phyloP scores from a whole-genome alignment of 192 early-diverging fungal genomes.

The Backusella luteola region DNA sequence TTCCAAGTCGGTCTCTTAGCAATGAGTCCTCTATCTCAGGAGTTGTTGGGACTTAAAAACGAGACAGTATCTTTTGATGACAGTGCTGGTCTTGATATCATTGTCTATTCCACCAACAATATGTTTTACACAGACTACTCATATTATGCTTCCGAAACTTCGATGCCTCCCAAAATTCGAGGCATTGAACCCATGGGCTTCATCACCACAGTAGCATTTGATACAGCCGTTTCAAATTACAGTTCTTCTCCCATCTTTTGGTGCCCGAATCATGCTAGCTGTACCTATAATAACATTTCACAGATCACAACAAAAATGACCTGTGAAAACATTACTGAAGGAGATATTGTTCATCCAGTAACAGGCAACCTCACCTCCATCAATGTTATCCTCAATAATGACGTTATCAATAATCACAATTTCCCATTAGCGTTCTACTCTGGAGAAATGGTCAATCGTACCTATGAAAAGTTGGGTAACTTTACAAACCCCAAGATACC shows the following conservation, averaged over 20 bases:
- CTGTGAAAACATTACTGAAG: not conserved
- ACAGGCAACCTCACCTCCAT: not conserved
- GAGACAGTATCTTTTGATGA: not conserved
- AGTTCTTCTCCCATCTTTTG: not conserved
- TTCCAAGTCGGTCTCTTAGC: slow-evolving; percentile 6
- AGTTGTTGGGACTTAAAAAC: not conserved
- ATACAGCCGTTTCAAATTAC: not conserved
- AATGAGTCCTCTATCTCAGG: slow-evolving; percentile 4
- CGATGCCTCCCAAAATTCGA: not conserved
- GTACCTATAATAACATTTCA: not conserved
- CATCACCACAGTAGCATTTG: not conserved
- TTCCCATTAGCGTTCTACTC: not conserved
- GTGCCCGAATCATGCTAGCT: not conserved
- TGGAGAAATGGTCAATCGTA: not conserved
- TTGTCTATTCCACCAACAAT: not conserved
- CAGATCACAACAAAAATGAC: not conserved
- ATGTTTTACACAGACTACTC: not conserved
- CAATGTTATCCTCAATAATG: not conserved
- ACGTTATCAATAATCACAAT: not conserved
- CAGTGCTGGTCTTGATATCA: not conserved
- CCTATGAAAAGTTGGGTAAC: not conserved
- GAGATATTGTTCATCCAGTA: not conserved
- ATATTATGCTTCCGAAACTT: not conserved
- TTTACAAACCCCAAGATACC: not conserved
- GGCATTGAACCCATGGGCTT: not conserved